Evolutionary conservation across 2,329 filamentous ascomycete species (phyloP).

Genomic region (Alternaria triticina): DNA sequence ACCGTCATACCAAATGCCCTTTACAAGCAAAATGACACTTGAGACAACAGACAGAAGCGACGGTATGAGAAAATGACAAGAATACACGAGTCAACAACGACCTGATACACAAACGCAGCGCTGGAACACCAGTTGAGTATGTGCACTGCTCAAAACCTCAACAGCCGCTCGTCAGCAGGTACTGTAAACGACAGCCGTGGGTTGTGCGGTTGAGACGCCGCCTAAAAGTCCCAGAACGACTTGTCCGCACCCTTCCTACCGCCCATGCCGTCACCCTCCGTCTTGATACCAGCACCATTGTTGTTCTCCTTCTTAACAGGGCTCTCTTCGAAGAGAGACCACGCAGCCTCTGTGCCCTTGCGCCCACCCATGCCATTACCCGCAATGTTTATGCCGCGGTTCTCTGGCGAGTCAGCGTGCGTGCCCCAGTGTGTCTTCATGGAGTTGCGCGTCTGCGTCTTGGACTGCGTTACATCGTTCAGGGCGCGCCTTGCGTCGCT

Average conservation of each 20-base stretch:
- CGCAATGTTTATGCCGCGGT: slow-evolving; percentile 44
- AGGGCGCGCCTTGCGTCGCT: slow-evolving; percentile 56
- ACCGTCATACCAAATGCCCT: not conserved
- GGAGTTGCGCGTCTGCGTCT: slow-evolving; percentile 67
- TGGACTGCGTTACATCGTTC: slow-evolving; percentile 73
- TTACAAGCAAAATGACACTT: not conserved
- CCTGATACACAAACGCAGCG: not conserved
- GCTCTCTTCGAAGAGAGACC: slow-evolving; percentile 47
- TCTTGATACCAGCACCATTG: slow-evolving; percentile 39
- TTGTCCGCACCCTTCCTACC: slow-evolving; percentile 42
- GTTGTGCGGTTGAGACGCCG: not conserved
- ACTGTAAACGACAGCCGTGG: not conserved
- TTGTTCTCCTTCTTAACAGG: slow-evolving; percentile 41
- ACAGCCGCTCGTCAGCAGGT: not conserved
- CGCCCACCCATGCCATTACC: slow-evolving; percentile 52
- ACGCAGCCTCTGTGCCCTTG: slow-evolving; percentile 46
- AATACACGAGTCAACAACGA: not conserved
- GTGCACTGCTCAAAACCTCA: not conserved
- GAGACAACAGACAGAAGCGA: not conserved
- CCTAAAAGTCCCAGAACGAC: slow-evolving; percentile 42
- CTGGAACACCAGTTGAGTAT: not conserved
- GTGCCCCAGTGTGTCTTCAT: slow-evolving; percentile 44
- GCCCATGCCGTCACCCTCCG: slow-evolving; percentile 50
- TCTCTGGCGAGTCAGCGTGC: slow-evolving; percentile 37
- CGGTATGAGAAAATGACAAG: not conserved